phyloP scores from a whole-genome alignment of 768 basidiomycete species.

The Hydnum rufescens region DNA sequence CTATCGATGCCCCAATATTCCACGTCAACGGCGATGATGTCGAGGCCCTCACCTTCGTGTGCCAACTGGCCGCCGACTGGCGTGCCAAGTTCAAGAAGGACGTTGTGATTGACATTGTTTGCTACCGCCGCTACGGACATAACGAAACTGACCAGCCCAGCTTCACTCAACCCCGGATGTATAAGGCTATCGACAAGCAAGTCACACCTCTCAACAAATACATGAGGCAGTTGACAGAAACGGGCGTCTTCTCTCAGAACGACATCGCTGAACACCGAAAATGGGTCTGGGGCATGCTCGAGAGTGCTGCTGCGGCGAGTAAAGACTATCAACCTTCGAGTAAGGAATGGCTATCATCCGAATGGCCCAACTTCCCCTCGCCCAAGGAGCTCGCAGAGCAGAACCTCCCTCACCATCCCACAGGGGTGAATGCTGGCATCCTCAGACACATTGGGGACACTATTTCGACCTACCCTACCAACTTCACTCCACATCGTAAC shows the following conservation, averaged over 20 bases:
- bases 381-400: slow-evolving; percentile 88
- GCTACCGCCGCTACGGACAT: slow-evolving; percentile 97
- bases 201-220: slow-evolving; percentile 83
- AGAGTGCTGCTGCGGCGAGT: slow-evolving; percentile 79
- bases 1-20: slow-evolving; percentile 96
- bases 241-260: slow-evolving; percentile 85
- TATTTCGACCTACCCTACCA: slow-evolving; percentile 68
- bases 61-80: slow-evolving; percentile 94
- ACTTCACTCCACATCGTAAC: slow-evolving; percentile 80
- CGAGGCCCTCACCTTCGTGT: slow-evolving; percentile 96
- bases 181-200: slow-evolving; percentile 88
- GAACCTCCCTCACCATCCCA: slow-evolving; percentile 75
- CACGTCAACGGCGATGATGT: slow-evolving; percentile 98
- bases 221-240: slow-evolving; percentile 72
- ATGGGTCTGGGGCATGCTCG: slow-evolving; percentile 99
- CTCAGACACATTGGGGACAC: slow-evolving; percentile 73
- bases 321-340: slow-evolving; percentile 91
- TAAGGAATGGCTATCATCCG: slow-evolving; percentile 94
- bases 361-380: slow-evolving; percentile 97
- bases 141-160: slow-evolving; percentile 98
- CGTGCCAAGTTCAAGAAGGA: slow-evolving; percentile 98
- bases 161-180: slow-evolving; percentile 99
- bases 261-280: slow-evolving; percentile 97
- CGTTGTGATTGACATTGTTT: slow-evolving; percentile 95
- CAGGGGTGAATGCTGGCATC: slow-evolving; percentile 55